phyloP scores from a whole-genome alignment of 495 filamentous ascomycete species.

The Podospora sp. region DNA sequence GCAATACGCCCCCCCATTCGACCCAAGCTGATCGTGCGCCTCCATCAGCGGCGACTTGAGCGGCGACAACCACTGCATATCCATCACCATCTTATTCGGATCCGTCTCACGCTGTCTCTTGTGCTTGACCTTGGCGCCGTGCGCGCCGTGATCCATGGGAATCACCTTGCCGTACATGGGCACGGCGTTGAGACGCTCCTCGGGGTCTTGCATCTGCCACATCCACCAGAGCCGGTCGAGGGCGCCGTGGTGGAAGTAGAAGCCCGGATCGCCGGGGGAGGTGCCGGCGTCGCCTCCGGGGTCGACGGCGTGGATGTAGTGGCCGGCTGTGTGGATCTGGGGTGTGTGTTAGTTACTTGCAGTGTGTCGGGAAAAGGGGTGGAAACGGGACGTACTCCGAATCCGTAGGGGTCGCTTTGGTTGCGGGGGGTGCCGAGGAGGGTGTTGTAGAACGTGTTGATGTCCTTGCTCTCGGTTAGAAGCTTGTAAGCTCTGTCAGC shows the following conservation, averaged over 20 bases:
- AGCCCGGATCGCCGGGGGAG: slow-evolving; percentile 66
- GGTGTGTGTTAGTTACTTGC: slow-evolving; percentile 42
- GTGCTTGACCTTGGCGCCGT: not conserved
- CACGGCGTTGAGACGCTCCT: slow-evolving; percentile 38
- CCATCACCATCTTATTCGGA: slow-evolving; percentile 23
- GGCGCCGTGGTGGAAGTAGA: slow-evolving; percentile 67
- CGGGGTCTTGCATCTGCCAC: slow-evolving; percentile 63
- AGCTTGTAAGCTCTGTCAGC: slow-evolving; percentile 36
- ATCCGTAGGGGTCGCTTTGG: slow-evolving; percentile 31
- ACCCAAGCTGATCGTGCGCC: slow-evolving; percentile 42
- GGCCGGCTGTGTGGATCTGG: slow-evolving; percentile 61
- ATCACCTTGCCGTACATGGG: slow-evolving; percentile 9
- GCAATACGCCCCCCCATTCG: slow-evolving; percentile 39
- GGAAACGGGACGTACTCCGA: slow-evolving; percentile 6
- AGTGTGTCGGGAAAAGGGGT: not conserved
- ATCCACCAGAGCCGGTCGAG: slow-evolving; percentile 69
- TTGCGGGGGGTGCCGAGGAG: slow-evolving; percentile 15
- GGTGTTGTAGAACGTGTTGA: slow-evolving; percentile 55
- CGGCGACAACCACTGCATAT: slow-evolving; percentile 38
- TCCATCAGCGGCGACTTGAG: slow-evolving; percentile 34
- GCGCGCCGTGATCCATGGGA: slow-evolving; percentile 3
- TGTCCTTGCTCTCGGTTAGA: slow-evolving; percentile 46
- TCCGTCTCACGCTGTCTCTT: slow-evolving; percentile 6
- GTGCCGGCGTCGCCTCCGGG: slow-evolving; percentile 55
- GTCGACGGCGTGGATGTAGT: slow-evolving; percentile 64